Conservation (phyloP, 768 basidiomycete genomes). For the Royoungia palumana region DNA sequence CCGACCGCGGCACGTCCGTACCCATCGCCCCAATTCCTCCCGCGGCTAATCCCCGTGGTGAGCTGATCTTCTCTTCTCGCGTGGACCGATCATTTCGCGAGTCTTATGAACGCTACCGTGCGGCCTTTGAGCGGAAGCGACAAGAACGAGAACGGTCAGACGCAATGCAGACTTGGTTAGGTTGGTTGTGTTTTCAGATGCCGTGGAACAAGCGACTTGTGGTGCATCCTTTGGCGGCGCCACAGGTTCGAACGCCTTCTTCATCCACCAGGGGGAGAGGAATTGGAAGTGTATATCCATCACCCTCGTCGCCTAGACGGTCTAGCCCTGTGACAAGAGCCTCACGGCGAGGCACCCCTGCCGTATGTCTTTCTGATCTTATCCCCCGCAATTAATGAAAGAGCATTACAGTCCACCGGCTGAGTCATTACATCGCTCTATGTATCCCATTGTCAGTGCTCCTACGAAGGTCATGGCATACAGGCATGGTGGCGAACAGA, state of each 20-base stretch:
- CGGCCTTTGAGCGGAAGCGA: slow-evolving; percentile 77
- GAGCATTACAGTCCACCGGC: slow-evolving; percentile 11
- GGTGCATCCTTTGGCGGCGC: slow-evolving; percentile 4
- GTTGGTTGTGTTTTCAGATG: slow-evolving; percentile 28
- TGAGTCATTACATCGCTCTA: slow-evolving; percentile 6
- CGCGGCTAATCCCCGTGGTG: slow-evolving; percentile 85
- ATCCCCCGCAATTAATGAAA: slow-evolving; percentile 29
- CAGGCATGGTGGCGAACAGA: neutral
- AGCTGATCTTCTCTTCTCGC: slow-evolving; percentile 91
- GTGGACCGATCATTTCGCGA: slow-evolving; percentile 83
- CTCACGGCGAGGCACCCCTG: slow-evolving; percentile 25
- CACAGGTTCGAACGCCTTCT: slow-evolving; percentile 25
- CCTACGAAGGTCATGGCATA: neutral
- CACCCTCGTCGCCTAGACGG: slow-evolving; percentile 31
- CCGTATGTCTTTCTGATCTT: slow-evolving; percentile 19
- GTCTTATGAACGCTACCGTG: slow-evolving; percentile 87
- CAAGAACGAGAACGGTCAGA: slow-evolving; percentile 57
- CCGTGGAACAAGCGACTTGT: slow-evolving; percentile 25
- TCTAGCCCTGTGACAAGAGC: slow-evolving; percentile 33
- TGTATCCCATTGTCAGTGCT: neutral
- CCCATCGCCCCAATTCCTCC: slow-evolving; percentile 75
- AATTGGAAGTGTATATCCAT: slow-evolving; percentile 24
- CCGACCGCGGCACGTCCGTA: slow-evolving; percentile 45
- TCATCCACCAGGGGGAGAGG: slow-evolving; percentile 26
- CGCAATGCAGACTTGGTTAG: slow-evolving; percentile 29